Base-by-base conservation (phyloP, 495 filamentous ascomycete genomes). In the Penicillium herquei region DNA sequence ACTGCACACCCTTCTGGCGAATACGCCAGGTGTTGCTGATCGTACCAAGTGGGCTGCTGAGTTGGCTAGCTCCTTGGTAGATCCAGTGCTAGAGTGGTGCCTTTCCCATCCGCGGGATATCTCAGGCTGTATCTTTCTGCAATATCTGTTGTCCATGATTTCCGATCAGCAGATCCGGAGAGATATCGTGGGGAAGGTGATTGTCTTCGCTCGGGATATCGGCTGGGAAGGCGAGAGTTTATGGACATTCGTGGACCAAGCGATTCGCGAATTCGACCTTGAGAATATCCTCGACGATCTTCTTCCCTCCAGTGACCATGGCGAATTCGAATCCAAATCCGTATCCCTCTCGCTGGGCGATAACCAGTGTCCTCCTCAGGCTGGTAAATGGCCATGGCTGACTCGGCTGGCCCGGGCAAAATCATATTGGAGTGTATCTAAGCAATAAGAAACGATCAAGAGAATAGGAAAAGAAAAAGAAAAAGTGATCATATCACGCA, bases 81-180 rank as follows among this genome's bases (percentile, higher is more conserved):
- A 65, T 6, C 54, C 59, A 26, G 58, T 53, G 8, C 31, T 74
- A 52, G 57, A 74, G 3, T 91, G 85, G 82, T 90, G 85, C 61
- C 75, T 83, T 34, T 69, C 71, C 33, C 80, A 92, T 65, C 84
- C 88, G 46, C 78, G 82, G 44, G 90, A 94, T 72, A 87, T 85
- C 30, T 92, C 89, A 3, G 85, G 88, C 3, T 92, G 88, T 86
- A 78, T 79, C 31, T 92, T 90, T 61, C 76, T 85, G 9, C 63
- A 74, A 16, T 86, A 82, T 58, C 63, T 87, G 13, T 69, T 89
- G 6, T 53, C 57, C 12, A 40, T 51, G 49, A 42, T 66, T 21
- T 21, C 52, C 1, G 56, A 71, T 7, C 42, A 40, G 42, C 42
- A 47, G 13, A 6, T 59, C 26, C 58, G 39, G 14, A 45, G n/a